Evolutionary conservation across 208 protist genomes (phyloP), one percentile per base, ranked within the genome.

Genomic region (Vickermania ingenoplastis): DNA sequence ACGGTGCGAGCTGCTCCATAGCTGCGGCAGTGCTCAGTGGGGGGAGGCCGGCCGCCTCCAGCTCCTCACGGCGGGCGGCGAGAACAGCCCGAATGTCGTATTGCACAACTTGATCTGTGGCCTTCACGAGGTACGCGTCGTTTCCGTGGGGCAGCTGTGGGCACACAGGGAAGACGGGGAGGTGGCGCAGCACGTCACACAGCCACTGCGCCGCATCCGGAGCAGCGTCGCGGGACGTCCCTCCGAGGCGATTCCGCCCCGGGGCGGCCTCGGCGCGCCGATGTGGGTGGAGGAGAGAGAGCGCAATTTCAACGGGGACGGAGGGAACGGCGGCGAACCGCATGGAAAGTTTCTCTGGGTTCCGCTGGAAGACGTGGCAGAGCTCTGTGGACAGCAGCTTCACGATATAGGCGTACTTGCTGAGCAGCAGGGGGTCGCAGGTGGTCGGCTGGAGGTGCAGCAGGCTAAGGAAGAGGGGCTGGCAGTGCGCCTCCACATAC

Each of bases 381-480:
- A 79, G 57, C 68, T 94, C 84, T 29, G 88, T 58, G 13, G 82
- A 76, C 23, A 94, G 67, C 55, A 94, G 67, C 61, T 91, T 88
- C 29, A 94, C 71, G 25, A 92, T 72, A 69, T 88, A 94, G 23
- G 82, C 80, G 75, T 94, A 90, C 69, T 94, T 94, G 69, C 75
- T 91, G 36, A 91, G 72, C 41, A 81, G 60, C 14, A 86, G 57
- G 1, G 79, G 77, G 5, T 63, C 61, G 62, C 73, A 81, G 14
- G 61, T 57, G 57, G 73, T 65, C 13, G 83, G 73, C 48, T 54
- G 65, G 41, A 86, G 72, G 41, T 67, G 61, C 63, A 83, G 77
- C 41, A 91, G 65, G 28, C 66, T 61, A n/a, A 83, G 64, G 63
- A 91, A 91, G 31, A 94, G 71, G 27, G 61, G 55, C 64, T 81